phyloP scores from a whole-genome alignment of 257 asterid species.

The Craterostigma plantagineum region DNA sequence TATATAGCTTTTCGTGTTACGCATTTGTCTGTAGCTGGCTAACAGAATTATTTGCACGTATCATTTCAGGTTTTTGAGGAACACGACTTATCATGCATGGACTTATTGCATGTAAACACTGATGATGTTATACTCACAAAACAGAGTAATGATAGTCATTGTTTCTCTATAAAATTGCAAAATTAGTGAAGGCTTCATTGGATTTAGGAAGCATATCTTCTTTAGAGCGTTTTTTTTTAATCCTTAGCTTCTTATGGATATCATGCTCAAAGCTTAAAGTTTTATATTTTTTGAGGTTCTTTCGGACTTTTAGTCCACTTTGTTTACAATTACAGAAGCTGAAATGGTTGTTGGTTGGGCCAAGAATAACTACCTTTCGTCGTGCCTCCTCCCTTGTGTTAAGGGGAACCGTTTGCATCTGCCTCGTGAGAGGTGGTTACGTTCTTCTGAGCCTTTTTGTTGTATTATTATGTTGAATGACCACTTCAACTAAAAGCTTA shows the following conservation, averaged over 20 bases:
- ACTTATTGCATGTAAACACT: conserved; percentile 59
- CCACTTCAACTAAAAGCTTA: too few relatives aligned
- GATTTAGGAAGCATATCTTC: conserved; percentile 5
- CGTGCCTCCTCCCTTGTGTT: conserved; percentile 48
- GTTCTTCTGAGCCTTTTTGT: conserved; percentile 9
- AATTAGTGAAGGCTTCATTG: too few relatives aligned
- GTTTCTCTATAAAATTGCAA: too few relatives aligned
- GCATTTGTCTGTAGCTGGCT: background rate
- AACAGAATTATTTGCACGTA: conserved; percentile 6
- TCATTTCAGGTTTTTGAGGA: conserved; percentile 83
- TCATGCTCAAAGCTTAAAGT: conserved; percentile 4
- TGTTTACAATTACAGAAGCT: conserved; percentile 45
- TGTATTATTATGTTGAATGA: too few relatives aligned
- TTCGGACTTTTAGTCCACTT: too few relatives aligned
- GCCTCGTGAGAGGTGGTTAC: conserved; percentile 72
- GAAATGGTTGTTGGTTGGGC: conserved; percentile 96
- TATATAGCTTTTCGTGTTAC: background rate
- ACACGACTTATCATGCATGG: conserved; percentile 57
- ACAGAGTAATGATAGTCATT: conserved; percentile 41
- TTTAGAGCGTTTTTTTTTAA: background rate
- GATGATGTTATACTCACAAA: conserved; percentile 68
- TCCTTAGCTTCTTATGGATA: too few relatives aligned
- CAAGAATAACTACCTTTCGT: conserved; percentile 70
- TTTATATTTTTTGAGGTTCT: too few relatives aligned
- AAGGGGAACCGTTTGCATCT: conserved; percentile 59